A percentile compares a stretch with the other conserved stretches of the same genome.
Conservation (phyloP, 129 eudicot genomes). For the Kitagawia praeruptora region DNA sequence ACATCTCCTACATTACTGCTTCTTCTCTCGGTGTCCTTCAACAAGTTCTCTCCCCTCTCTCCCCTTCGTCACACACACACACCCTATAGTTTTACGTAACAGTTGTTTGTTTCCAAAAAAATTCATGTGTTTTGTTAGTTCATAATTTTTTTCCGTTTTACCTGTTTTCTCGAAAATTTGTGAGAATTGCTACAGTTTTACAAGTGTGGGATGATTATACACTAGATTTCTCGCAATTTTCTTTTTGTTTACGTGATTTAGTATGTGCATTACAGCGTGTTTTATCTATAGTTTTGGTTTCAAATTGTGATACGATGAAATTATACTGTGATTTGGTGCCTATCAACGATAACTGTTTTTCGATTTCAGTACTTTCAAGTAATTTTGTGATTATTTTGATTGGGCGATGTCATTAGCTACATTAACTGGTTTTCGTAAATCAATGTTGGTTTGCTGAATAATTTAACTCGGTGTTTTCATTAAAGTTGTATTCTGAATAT, state of each 20-base stretch:
- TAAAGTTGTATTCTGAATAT: neutral
- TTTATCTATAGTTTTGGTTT: neutral
- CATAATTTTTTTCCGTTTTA: neutral
- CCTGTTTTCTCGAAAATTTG: neutral
- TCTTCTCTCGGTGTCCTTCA: conserved; percentile 9
- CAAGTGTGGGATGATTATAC: too few species aligned
- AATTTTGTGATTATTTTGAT: neutral
- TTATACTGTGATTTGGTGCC: neutral
- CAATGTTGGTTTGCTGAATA: neutral
- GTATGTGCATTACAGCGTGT: neutral
- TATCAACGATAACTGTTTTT: neutral
- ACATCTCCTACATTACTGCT: conserved; percentile 1
- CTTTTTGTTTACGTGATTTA: too few species aligned
- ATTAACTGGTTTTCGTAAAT: too few species aligned
- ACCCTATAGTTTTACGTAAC: neutral
- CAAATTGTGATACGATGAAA: too few species aligned
- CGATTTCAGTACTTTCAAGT: neutral
- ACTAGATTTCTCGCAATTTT: too few species aligned
- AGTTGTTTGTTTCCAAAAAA: neutral
- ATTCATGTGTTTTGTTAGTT: too few species aligned
- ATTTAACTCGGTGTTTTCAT: neutral
- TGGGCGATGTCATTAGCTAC: neutral
- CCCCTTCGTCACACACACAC: neutral
- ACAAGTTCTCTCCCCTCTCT: conserved; percentile 1
- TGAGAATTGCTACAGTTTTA: neutral